phyloP scores from a whole-genome alignment of 2,329 filamentous ascomycete species.

The Mycocentrospora acerina region DNA sequence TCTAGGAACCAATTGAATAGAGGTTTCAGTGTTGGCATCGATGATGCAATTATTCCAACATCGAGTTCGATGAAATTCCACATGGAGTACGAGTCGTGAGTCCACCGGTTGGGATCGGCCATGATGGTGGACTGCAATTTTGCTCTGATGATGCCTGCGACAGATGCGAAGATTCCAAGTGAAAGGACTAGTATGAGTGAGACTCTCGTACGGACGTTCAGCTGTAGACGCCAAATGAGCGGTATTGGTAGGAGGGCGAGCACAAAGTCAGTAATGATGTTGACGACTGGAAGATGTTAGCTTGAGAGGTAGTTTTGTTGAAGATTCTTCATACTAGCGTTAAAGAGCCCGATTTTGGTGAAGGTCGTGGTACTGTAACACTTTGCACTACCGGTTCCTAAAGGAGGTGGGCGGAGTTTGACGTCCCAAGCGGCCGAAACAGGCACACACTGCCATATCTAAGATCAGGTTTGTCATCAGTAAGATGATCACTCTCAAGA shows the following conservation, averaged over 20 bases:
- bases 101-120: slow-evolving; percentile 36
- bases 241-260: slow-evolving; percentile 47
- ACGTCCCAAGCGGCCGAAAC: no score
- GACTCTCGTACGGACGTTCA: slow-evolving; percentile 45
- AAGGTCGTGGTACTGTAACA: no score
- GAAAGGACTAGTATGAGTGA: slow-evolving; percentile 38
- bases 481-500: no score
- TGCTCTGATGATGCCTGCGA: slow-evolving; percentile 46
- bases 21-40: slow-evolving; percentile 44
- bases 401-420: no score
- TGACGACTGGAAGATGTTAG: slow-evolving; percentile 31
- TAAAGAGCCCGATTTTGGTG: no score
- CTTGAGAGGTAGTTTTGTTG: no score
- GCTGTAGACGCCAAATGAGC: slow-evolving; percentile 45
- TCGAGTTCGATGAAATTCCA: slow-evolving; percentile 50
- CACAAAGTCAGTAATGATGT: slow-evolving; percentile 43
- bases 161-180: slow-evolving; percentile 45
- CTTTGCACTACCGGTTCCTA: no score
- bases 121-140: slow-evolving; percentile 41
- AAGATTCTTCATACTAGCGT: no score
- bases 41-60: slow-evolving; percentile 45
- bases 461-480: no score
- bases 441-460: no score
- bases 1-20: slow-evolving; percentile 27
- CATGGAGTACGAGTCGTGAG: slow-evolving; percentile 44